Conservation (phyloP, 1,284 basidiomycete species). For the Boletellus deceptivus region DNA sequence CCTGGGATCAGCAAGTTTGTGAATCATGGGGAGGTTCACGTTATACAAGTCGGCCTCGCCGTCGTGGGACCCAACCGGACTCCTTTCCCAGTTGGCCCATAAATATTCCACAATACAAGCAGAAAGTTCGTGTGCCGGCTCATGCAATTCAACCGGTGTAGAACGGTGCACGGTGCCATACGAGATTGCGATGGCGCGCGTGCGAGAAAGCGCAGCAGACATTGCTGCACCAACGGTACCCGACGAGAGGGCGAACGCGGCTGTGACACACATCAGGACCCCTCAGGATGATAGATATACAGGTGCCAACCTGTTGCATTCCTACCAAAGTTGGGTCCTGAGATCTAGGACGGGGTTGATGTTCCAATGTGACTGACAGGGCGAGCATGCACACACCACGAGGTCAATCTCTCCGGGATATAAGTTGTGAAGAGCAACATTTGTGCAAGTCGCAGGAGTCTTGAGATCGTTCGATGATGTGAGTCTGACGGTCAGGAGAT, state of each 20-base stretch:
- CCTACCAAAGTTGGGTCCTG: slow-evolving; percentile 75
- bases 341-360: slow-evolving; percentile 47
- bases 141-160: slow-evolving; percentile 55
- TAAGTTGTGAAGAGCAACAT: slow-evolving; percentile 85
- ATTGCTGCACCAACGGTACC: slow-evolving; percentile 91
- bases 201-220: slow-evolving; percentile 70
- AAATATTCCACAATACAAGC: slow-evolving; percentile 68
- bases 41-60: slow-evolving; percentile 78
- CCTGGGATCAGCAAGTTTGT: slow-evolving; percentile 52
- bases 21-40: slow-evolving; percentile 77
- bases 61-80: slow-evolving; percentile 53
- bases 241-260: slow-evolving; percentile 83
- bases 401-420: slow-evolving; percentile 84
- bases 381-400: slow-evolving; percentile 48
- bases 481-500: slow-evolving; percentile 4
- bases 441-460: slow-evolving; percentile 90
- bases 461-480: slow-evolving; percentile 32
- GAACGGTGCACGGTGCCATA: slow-evolving; percentile 81
- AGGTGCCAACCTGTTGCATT: slow-evolving; percentile 67
- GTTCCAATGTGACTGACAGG: not conserved
- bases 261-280: slow-evolving; percentile 37
- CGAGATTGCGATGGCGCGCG: slow-evolving; percentile 75
- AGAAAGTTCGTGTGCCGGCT: slow-evolving; percentile 70
- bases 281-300: not conserved
- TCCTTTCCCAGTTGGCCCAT: slow-evolving; percentile 80